Percentiles rank a stretch among this genome's conserved stretches.
phyloP scores from a whole-genome alignment of 495 filamentous ascomycete genomes.

The Filosporella fistucella region DNA sequence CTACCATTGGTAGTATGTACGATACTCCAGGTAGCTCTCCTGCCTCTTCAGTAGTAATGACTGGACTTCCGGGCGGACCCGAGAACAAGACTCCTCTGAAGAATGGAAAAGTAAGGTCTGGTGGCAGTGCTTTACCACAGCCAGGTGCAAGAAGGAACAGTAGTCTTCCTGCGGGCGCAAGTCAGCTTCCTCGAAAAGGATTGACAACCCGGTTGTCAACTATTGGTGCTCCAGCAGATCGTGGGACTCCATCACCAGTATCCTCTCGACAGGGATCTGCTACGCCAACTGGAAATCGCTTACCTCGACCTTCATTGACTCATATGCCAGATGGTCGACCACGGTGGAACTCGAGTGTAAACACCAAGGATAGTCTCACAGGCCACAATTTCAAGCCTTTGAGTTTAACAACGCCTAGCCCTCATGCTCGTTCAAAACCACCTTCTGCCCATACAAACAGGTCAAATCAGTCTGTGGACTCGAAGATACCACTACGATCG shows the following conservation, averaged over 20 bases:
- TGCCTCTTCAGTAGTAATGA: slow-evolving; percentile 80
- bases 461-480: slow-evolving; percentile 27
- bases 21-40: slow-evolving; percentile 88
- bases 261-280: slow-evolving; percentile 38
- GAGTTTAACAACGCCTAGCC: slow-evolving; percentile 50
- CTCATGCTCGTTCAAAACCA: slow-evolving; percentile 46
- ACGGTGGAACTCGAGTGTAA: slow-evolving; percentile 74
- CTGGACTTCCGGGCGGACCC: slow-evolving; percentile 38
- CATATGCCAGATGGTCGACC: slow-evolving; percentile 53
- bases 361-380: slow-evolving; percentile 60
- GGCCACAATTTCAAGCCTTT: slow-evolving; percentile 68
- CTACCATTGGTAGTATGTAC: slow-evolving; percentile 62
- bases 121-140: slow-evolving; percentile 34
- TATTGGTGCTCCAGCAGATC: slow-evolving; percentile 33
- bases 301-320: slow-evolving; percentile 34
- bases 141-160: slow-evolving; percentile 23
- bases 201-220: slow-evolving; percentile 27
- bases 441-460: slow-evolving; percentile 22
- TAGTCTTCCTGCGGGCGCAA: slow-evolving; percentile 9
- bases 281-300: slow-evolving; percentile 52
- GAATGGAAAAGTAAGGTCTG: slow-evolving; percentile 35
- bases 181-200: slow-evolving; percentile 18
- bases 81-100: slow-evolving; percentile 39
- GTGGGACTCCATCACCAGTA: slow-evolving; percentile 39
- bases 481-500: slow-evolving; percentile 38